Base-by-base conservation (phyloP, 306 rosid species). In the Notholithocarpus densiflorus region DNA sequence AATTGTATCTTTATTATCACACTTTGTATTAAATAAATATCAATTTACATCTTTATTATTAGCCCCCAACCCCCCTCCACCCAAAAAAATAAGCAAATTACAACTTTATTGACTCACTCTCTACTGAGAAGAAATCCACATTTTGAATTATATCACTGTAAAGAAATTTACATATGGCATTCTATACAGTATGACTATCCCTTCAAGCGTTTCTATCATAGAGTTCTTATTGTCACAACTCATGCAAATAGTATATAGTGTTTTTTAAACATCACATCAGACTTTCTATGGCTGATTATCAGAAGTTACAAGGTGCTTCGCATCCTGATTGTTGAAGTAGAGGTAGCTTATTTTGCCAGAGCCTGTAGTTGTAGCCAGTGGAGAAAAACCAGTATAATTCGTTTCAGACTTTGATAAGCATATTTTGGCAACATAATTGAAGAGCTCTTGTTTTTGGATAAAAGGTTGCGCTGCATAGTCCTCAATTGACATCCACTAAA, bases 401-500 rank as follows among this genome's bases (percentile, higher is more conserved):
- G 82, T 68, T 2, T 85, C 84, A 17, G 76, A 34, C 59, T 88
- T 94, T 4, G 91, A 86, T 78, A 86, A 34, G 57, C 92, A 84
- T 31, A 92, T 69, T 79, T 92, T 82, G 4, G 92, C 77, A 17
- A 94, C 37, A 55, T 83, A 82, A 57, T 86, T 56, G 78, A 90
- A 94, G 15, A 62, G 26, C 56, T 90, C 82, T 52, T 82, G 73
- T 13, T 75, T 32, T 76, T 48, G 45, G 12, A 88, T 78, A 76
- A 90, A 90, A 20, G 96, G 87, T 65, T 94, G 98, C 15, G 89
- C 92, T 73, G 74, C 85, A 79, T 92, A 94, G 6, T 94, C 98
- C 66, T 83, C 84, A 79, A 88, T 34, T 13, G 89, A 80, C 94
- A 94, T 94, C 98, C 98, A 92, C 97, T 94, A 90, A 20, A 78